Conservation (phyloP, 768 basidiomycete genomes). For the Macrolepiota dolichaula region DNA sequence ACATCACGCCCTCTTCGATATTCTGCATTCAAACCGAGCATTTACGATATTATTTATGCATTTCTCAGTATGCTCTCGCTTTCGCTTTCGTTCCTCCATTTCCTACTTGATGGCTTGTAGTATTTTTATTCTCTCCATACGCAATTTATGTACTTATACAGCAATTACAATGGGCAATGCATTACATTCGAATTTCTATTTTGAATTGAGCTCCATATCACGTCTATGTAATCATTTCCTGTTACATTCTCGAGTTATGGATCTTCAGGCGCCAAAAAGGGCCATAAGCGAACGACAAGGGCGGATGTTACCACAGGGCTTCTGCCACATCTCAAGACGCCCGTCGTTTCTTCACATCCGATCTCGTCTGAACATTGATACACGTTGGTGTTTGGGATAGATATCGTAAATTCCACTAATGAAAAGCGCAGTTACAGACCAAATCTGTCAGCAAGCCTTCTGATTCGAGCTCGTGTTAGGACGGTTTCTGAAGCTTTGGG, state of each 20-base stretch:
- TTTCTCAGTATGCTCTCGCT: neutral
- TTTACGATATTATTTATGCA: slow-evolving; percentile 2
- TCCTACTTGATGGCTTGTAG: neutral
- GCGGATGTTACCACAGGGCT: no score
- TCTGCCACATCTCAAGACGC: no score
- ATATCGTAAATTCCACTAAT: no score
- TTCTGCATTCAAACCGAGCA: neutral
- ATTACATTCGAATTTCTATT: neutral
- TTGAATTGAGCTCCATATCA: neutral
- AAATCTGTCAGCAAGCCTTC: no score
- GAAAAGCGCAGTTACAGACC: no score
- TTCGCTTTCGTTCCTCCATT: neutral
- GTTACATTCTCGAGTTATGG: neutral
- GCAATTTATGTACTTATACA: slow-evolving; percentile 3
- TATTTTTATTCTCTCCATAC: neutral
- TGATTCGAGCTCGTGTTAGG: no score
- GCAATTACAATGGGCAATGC: slow-evolving; percentile 6
- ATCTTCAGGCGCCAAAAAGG: neutral
- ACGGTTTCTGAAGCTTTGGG: no score
- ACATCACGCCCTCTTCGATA: neutral
- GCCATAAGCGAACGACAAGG: no score
- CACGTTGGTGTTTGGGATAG: no score
- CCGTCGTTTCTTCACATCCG: no score
- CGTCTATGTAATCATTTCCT: neutral
- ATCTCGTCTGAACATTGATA: no score